phyloP scores from a whole-genome alignment of 768 basidiomycete genomes.

The Phlegmacium glaucopus region DNA sequence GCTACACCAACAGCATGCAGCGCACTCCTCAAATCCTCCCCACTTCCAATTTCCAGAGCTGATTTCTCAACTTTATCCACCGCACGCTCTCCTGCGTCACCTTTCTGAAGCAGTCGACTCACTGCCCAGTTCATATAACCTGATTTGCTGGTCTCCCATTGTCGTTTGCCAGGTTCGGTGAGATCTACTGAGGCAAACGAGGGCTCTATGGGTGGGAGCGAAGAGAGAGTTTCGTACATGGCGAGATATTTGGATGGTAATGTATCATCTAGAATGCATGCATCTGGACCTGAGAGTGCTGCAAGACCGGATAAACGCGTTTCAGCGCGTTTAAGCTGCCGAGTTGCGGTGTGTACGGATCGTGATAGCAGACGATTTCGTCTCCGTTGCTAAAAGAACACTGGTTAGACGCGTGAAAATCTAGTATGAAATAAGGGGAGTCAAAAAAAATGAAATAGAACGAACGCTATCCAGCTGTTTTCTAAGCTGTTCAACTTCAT shows the following conservation, averaged over 20 bases:
- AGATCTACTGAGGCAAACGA: slow-evolving; percentile 34
- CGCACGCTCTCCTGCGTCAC: slow-evolving; percentile 14
- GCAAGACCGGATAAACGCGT: slow-evolving; percentile 42
- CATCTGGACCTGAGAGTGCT: slow-evolving; percentile 10
- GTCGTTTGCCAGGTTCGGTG: slow-evolving; percentile 61
- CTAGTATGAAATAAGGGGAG: slow-evolving; percentile 4
- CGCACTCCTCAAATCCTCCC: slow-evolving; percentile 26
- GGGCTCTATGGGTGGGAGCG: slow-evolving; percentile 44
- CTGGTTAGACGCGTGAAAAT: background rate
- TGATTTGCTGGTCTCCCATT: slow-evolving; percentile 72
- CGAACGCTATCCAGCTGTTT: slow-evolving; percentile 67
- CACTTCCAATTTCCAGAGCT: slow-evolving; percentile 19
- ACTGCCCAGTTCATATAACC: slow-evolving; percentile 82
- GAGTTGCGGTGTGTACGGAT: slow-evolving; percentile 45
- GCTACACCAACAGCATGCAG: slow-evolving; percentile 16
- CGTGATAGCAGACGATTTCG: slow-evolving; percentile 54
- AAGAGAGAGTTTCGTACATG: slow-evolving; percentile 46
- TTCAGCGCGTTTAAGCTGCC: slow-evolving; percentile 45
- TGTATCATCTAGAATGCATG: slow-evolving; percentile 31
- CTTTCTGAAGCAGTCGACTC: slow-evolving; percentile 42
- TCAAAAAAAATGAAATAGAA: no score
- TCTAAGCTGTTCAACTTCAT: slow-evolving; percentile 66
- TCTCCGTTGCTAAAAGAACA: slow-evolving; percentile 54
- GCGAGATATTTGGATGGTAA: slow-evolving; percentile 38
- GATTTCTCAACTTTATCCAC: slow-evolving; percentile 12